Conservation (phyloP, 2,329 filamentous ascomycete species). For the Aspergillus persii region DNA sequence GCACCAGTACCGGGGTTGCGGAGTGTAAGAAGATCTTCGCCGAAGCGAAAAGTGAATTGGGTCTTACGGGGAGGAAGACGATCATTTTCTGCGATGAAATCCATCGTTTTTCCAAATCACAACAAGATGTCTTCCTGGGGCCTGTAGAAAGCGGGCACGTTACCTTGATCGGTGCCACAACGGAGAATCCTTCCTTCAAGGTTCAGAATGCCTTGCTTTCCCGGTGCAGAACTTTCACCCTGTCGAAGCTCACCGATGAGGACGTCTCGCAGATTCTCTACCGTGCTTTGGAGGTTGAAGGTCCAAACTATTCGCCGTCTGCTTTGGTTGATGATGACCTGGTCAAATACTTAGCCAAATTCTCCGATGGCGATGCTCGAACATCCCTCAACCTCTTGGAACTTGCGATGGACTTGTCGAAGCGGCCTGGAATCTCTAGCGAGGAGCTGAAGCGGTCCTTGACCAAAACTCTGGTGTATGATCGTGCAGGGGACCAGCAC, state of each 20-base stretch:
- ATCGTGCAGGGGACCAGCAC: slow-evolving; percentile 91
- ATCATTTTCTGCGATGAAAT: slow-evolving; percentile 99
- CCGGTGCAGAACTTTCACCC: slow-evolving; percentile 84
- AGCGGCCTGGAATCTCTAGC: slow-evolving; percentile 63
- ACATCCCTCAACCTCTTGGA: slow-evolving; percentile 92
- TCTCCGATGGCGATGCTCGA: slow-evolving; percentile 88
- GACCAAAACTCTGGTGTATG: slow-evolving; percentile 91
- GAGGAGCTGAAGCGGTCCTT: slow-evolving; percentile 76
- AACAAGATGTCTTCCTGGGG: slow-evolving; percentile 92
- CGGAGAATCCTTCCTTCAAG: slow-evolving; percentile 95
- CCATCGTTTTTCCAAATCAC: slow-evolving; percentile 83
- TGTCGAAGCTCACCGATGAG: slow-evolving; percentile 69
- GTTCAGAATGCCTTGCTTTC: slow-evolving; percentile 84
- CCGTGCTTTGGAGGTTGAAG: slow-evolving; percentile 68
- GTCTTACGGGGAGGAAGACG: slow-evolving; percentile 81
- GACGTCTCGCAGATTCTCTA: slow-evolving; percentile 72
- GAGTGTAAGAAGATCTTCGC: slow-evolving; percentile 91
- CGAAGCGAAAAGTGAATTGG: slow-evolving; percentile 76
- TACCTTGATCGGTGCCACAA: slow-evolving; percentile 91
- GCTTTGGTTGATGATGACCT: slow-evolving; percentile 72
- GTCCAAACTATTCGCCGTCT: slow-evolving; percentile 48
- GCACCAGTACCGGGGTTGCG: slow-evolving; percentile 79
- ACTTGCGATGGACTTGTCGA: slow-evolving; percentile 75
- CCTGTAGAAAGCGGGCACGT: slow-evolving; percentile 89
- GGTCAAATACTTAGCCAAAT: slow-evolving; percentile 75